Evolutionary conservation across 768 basidiomycete genomes (phyloP).

Genomic region (Serendipita indica): DNA sequence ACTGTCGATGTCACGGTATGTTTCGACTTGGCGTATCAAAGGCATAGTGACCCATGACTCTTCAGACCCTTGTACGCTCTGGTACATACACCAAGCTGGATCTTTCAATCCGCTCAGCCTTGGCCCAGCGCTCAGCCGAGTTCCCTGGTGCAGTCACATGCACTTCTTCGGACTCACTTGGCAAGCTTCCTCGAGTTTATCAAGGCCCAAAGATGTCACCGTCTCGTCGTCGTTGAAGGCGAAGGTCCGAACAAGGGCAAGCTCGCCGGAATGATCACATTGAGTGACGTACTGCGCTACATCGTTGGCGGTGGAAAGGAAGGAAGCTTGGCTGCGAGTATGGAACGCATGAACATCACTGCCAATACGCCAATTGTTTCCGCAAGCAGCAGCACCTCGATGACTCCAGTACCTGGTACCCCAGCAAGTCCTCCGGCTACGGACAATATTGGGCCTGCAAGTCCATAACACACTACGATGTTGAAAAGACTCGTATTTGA

Average conservation of each 20-base stretch:
- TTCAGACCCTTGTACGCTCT: slow-evolving; percentile 86
- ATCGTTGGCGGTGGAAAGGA: slow-evolving; percentile 46
- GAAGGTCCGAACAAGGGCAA: slow-evolving; percentile 49
- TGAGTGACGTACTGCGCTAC: slow-evolving; percentile 78
- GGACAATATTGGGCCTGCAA: no score
- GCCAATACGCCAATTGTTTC: no score
- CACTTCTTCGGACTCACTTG: slow-evolving; percentile 80
- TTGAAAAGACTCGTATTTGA: no score
- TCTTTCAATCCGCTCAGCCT: slow-evolving; percentile 80
- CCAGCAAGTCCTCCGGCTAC: no score
- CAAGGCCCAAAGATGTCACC: slow-evolving; percentile 85
- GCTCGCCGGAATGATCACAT: slow-evolving; percentile 70
- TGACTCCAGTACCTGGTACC: no score
- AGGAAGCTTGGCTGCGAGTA: no score
- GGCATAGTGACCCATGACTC: no score
- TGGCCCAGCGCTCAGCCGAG: slow-evolving; percentile 82
- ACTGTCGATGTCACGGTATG: slow-evolving; percentile 96
- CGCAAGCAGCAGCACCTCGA: no score
- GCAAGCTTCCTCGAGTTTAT: slow-evolving; percentile 80
- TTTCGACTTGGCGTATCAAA: no score
- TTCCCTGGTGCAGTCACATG: slow-evolving; percentile 97
- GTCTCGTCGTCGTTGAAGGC: slow-evolving; percentile 89
- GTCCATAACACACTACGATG: no score
- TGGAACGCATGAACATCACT: no score
- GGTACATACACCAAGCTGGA: slow-evolving; percentile 95